Evolutionary conservation across 805 yeast species (phyloP).

Genomic region (Priceomyces haplophilus): DNA sequence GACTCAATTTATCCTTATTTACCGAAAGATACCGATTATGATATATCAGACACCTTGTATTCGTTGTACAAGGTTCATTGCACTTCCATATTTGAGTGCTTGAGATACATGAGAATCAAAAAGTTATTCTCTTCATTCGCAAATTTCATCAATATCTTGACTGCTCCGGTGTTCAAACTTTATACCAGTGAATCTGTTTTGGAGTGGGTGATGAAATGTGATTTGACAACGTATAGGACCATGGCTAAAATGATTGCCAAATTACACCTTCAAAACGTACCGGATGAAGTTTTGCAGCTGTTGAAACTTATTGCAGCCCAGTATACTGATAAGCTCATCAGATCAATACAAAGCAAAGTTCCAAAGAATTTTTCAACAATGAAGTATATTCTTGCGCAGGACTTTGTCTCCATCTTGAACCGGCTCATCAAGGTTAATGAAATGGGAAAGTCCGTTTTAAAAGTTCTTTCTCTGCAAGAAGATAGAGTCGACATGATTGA

Average conservation of each 20-base stretch:
- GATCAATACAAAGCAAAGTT: slow-evolving; percentile 36
- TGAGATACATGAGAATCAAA: slow-evolving; percentile 65
- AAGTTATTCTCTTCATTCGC: slow-evolving; percentile 53
- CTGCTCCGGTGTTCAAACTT: slow-evolving; percentile 60
- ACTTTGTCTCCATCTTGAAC: slow-evolving; percentile 50
- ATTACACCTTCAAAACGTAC: slow-evolving; percentile 56
- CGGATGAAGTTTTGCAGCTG: slow-evolving; percentile 51
- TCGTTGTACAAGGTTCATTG: slow-evolving; percentile 65
- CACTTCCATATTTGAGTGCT: slow-evolving; percentile 57
- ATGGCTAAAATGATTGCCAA: slow-evolving; percentile 60
- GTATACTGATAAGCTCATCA: slow-evolving; percentile 46
- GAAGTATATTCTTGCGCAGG: slow-evolving; percentile 53
- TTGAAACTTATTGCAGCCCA: slow-evolving; percentile 52
- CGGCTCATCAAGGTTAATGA: slow-evolving; percentile 54
- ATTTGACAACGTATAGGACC: slow-evolving; percentile 54
- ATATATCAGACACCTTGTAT: slow-evolving; percentile 58
- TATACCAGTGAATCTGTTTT: slow-evolving; percentile 46
- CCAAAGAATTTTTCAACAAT: slow-evolving; percentile 50
- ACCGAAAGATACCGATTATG: slow-evolving; percentile 47
- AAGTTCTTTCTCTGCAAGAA: slow-evolving; percentile 39
- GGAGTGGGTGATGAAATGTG: slow-evolving; percentile 70
- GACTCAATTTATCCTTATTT: slow-evolving; percentile 44
- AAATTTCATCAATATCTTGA: slow-evolving; percentile 52
- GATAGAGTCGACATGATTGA: slow-evolving; percentile 51
- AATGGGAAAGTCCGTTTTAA: slow-evolving; percentile 49